Evolutionary conservation across 192 early-diverging fungal genomes (phyloP).

Genomic region (Oehlia diaphana): DNA sequence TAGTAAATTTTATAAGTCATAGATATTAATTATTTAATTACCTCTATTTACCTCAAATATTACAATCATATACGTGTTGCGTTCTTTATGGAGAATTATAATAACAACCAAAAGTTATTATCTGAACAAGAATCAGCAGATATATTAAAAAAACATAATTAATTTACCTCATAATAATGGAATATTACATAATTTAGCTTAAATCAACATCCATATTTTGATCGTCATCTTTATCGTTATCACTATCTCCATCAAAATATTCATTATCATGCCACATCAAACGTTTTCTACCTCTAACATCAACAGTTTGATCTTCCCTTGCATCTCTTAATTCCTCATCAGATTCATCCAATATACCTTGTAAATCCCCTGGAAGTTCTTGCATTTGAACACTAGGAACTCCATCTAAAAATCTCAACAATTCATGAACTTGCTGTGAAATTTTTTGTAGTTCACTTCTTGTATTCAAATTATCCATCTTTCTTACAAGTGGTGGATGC

Average conservation of each 20-base stretch:
- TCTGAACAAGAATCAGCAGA: too few relatives aligned
- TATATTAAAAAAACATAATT: too few relatives aligned
- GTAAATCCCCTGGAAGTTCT: conserved; percentile 70
- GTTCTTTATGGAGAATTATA: too few relatives aligned
- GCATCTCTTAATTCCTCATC: conserved; percentile 54
- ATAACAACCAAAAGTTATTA: too few relatives aligned
- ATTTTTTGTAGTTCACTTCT: conserved; percentile 78
- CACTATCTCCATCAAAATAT: conserved; percentile 26
- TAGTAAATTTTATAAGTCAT: too few relatives aligned
- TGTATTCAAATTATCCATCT: conserved; percentile 89
- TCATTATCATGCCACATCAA: conserved; percentile 26
- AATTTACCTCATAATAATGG: background rate
- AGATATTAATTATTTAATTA: too few relatives aligned
- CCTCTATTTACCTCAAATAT: too few relatives aligned
- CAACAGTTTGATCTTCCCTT: conserved; percentile 40
- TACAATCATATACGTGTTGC: too few relatives aligned
- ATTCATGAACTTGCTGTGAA: conserved; percentile 73
- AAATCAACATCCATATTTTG: background rate
- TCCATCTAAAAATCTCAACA: conserved; percentile 79
- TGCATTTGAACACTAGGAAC: conserved; percentile 98
- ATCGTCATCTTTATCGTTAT: conserved; percentile 17
- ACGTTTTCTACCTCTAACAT: conserved; percentile 4
- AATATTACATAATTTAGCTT: background rate
- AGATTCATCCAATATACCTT: conserved; percentile 53
- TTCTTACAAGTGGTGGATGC: conserved; percentile 80